Conservation (phyloP, 176 grass and related monocot genomes). For the Metroxylon sagu region DNA sequence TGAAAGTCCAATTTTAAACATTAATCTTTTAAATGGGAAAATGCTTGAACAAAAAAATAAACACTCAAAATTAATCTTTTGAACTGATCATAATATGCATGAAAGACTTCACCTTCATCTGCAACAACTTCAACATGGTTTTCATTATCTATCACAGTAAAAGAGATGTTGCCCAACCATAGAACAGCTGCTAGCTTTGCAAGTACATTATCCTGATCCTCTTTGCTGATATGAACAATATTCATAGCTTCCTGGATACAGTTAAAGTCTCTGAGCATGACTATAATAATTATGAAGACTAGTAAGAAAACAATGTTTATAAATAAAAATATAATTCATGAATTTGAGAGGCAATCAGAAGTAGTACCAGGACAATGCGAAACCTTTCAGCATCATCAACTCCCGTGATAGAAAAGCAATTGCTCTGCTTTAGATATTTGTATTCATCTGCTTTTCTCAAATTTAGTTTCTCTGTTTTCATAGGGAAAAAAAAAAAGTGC, state of each 20-base stretch:
- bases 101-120: constrained; percentile 65
- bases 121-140: constrained; percentile 85
- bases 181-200: constrained; percentile 75
- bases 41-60: too few relatives aligned
- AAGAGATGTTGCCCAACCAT: constrained; percentile 91
- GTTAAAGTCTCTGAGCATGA: constrained; percentile 28
- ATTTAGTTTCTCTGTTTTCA: constrained; percentile 77
- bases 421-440: constrained; percentile 97
- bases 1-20: too few relatives aligned
- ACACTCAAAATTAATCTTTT: not conserved
- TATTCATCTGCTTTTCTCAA: constrained; percentile 85
- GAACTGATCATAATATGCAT: not conserved
- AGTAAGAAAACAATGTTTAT: constrained; percentile 11
- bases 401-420: constrained; percentile 75
- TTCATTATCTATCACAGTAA: constrained; percentile 86
- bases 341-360: not conserved
- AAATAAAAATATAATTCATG: too few relatives aligned
- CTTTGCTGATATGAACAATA: constrained; percentile 90
- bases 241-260: constrained; percentile 86
- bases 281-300: constrained; percentile 2
- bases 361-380: constrained; percentile 50
- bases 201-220: constrained; percentile 87
- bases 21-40: too few relatives aligned
- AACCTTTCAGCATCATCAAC: constrained; percentile 98
- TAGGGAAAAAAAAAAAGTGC: constrained; percentile 10